These are phyloP conservation scores for Cryptococcus sp. DNA, from an alignment of 1,284 basidiomycete genomes.

Conservation along the genomic window DNA sequence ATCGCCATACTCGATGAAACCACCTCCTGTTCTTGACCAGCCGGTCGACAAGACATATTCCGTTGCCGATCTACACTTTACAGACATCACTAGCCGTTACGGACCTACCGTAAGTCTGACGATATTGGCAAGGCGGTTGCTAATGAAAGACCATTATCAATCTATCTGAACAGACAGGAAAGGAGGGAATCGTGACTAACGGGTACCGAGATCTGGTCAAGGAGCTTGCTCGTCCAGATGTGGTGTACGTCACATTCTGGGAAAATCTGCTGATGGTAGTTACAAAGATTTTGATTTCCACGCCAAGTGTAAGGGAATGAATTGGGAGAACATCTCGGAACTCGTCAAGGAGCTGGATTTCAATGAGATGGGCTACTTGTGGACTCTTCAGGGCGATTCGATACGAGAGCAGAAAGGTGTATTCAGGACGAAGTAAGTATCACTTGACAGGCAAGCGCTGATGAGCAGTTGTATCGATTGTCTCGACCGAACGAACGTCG, in stretches of 20 bases:
- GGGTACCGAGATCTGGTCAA: conserved; percentile 70
- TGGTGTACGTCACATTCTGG: conserved; percentile 51
- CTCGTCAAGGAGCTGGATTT: conserved; percentile 72
- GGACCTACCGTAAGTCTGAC: conserved; percentile 63
- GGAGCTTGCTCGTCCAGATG: conserved; percentile 57
- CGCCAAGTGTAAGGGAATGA: conserved; percentile 58
- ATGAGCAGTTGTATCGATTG: conserved; percentile 87
- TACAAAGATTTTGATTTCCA: conserved; percentile 76
- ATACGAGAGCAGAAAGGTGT: conserved; percentile 78
- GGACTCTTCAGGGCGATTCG: conserved; percentile 67
- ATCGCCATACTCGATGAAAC: conserved; percentile 67
- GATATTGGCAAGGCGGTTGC: neutral
- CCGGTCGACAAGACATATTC: conserved; percentile 68
- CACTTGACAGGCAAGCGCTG: neutral
- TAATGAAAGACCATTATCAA: conserved; percentile 68
- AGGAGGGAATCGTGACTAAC: conserved; percentile 73
- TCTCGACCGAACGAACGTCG: conserved; percentile 80
- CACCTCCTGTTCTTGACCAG: conserved; percentile 75
- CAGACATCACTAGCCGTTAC: conserved; percentile 63
- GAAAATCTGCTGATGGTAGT: conserved; percentile 11
- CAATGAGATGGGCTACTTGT: conserved; percentile 78
- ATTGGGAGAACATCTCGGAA: conserved; percentile 81
- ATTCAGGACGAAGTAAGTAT: conserved; percentile 57
- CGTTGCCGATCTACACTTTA: conserved; percentile 70
- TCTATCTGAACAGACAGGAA: conserved; percentile 84